Evolutionary conservation across 73 alveolate genomes (phyloP).

Genomic region (Paramecium caudatum): DNA sequence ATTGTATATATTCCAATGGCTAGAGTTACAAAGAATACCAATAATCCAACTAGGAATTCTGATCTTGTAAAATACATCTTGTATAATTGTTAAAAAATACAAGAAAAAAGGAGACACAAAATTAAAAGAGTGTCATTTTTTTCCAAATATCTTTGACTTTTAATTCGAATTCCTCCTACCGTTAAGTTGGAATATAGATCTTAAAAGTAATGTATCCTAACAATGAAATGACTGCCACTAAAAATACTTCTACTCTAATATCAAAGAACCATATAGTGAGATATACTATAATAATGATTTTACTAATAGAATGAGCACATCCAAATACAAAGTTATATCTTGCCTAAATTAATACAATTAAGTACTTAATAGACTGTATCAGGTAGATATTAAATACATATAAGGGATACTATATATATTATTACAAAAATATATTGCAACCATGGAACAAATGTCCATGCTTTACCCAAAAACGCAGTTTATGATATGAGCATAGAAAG

Average conservation of each 20-base stretch:
- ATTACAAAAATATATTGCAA: not conserved
- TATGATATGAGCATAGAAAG: constrained; percentile 51
- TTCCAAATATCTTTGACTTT: constrained; percentile 13
- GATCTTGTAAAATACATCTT: constrained; percentile 48
- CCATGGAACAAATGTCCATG: constrained; percentile 64
- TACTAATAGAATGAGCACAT: not conserved
- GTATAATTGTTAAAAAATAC: not conserved
- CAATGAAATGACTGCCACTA: not conserved
- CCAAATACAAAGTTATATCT: constrained; percentile 2
- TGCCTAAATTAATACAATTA: not conserved
- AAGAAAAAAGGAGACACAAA: constrained; percentile 5
- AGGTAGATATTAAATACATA: not conserved
- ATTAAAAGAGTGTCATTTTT: not conserved
- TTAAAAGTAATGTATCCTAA: not conserved
- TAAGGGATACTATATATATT: not conserved
- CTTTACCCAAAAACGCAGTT: constrained; percentile 37
- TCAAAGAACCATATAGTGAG: constrained; percentile 48
- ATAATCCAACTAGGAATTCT: not conserved
- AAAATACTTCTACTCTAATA: constrained; percentile 27
- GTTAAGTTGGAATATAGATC: not conserved
- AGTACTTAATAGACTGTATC: not conserved
- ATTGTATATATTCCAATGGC: not conserved
- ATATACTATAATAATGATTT: not conserved
- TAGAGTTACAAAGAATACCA: not conserved
- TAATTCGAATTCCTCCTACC: not conserved